These are phyloP conservation scores for Malania oleifera DNA, from an alignment of 164 flowering plant species.

Conservation along the genomic window DNA sequence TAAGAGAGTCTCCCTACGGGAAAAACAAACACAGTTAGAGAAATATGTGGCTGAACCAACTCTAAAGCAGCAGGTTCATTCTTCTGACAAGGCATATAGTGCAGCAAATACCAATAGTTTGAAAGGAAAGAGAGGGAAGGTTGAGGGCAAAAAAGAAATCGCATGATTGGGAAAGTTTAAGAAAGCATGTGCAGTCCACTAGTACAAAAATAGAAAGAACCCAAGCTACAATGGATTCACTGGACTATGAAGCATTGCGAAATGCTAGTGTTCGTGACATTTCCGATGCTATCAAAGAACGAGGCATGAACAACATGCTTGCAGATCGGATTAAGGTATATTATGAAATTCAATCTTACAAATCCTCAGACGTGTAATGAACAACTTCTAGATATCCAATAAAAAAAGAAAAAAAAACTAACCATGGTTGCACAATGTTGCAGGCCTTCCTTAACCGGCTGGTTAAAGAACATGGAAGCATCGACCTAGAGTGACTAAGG, in stretches of 20 bases:
- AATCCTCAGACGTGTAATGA: too few relatives aligned
- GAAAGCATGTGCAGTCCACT: slow-evolving; percentile 49
- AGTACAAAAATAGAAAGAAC: too few relatives aligned
- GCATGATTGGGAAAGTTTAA: slow-evolving; percentile 68
- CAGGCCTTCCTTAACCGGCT: slow-evolving; percentile 45
- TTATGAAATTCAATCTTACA: too few relatives aligned
- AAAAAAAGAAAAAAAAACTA: too few relatives aligned
- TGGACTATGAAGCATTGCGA: slow-evolving; percentile 74
- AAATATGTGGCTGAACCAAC: slow-evolving; percentile 13
- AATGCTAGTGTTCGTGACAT: slow-evolving; percentile 43
- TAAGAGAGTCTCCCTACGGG: slow-evolving; percentile 3
- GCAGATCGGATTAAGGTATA: slow-evolving; percentile 71
- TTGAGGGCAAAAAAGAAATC: slow-evolving; percentile 29
- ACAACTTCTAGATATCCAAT: too few relatives aligned
- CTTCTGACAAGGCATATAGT: slow-evolving; percentile 12
- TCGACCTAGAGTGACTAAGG: slow-evolving; percentile 57
- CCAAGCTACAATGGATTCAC: too few relatives aligned
- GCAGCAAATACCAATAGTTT: slow-evolving; percentile 13
- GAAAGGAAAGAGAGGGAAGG: slow-evolving; percentile 32
- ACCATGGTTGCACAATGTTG: slow-evolving; percentile 16
- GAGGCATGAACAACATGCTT: slow-evolving; percentile 66
- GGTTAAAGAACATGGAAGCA: slow-evolving; percentile 42
- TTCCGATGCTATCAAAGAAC: slow-evolving; percentile 47
- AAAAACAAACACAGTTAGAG: slow-evolving; percentile 5
- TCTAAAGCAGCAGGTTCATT: slow-evolving; percentile 11